Evolutionary conservation across 441 rosid species (phyloP).

Genomic region (Arabidopsis hybrid): DNA sequence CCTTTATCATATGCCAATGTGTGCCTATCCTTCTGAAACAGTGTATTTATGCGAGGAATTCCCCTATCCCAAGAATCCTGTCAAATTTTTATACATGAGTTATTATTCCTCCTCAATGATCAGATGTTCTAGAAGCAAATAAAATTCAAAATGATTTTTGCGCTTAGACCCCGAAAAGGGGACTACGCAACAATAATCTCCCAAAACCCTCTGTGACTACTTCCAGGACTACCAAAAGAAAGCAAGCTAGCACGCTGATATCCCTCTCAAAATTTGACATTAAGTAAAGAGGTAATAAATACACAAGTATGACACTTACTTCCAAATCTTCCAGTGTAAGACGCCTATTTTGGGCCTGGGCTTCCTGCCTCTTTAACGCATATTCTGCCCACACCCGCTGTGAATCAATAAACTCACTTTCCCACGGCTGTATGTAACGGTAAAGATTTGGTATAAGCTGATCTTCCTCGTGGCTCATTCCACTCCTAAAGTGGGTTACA

Average conservation of each 20-base stretch:
- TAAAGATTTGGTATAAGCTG: conserved; percentile 99
- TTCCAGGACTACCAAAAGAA: conserved; percentile 11
- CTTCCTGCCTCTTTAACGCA: conserved; percentile 99
- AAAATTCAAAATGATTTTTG: neutral
- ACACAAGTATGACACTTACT: conserved; percentile 24
- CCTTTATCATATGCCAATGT: conserved; percentile 99
- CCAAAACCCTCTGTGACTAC: conserved; percentile 14
- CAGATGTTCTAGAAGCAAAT: conserved; percentile 5
- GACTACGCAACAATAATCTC: neutral
- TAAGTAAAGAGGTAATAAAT: neutral
- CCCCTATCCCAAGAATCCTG: conserved; percentile 99
- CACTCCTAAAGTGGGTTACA: conserved; percentile 99
- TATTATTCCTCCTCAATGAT: neutral
- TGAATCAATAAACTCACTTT: conserved; percentile 98
- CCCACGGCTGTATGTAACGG: conserved; percentile 99
- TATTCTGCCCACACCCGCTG: conserved; percentile 99
- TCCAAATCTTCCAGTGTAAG: conserved; percentile 97
- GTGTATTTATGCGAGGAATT: conserved; percentile 96
- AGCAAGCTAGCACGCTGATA: neutral
- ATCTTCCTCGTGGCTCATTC: conserved; percentile 99
- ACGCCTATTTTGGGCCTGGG: conserved; percentile 99
- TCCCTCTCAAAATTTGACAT: neutral
- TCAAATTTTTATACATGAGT: neutral
- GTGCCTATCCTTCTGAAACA: conserved; percentile 98
- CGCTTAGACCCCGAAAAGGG: no score